A percentile compares a stretch with the other conserved stretches of the same genome.
phyloP scores from a whole-genome alignment of 139 green algal species.

The Parachlorella kessleri region DNA sequence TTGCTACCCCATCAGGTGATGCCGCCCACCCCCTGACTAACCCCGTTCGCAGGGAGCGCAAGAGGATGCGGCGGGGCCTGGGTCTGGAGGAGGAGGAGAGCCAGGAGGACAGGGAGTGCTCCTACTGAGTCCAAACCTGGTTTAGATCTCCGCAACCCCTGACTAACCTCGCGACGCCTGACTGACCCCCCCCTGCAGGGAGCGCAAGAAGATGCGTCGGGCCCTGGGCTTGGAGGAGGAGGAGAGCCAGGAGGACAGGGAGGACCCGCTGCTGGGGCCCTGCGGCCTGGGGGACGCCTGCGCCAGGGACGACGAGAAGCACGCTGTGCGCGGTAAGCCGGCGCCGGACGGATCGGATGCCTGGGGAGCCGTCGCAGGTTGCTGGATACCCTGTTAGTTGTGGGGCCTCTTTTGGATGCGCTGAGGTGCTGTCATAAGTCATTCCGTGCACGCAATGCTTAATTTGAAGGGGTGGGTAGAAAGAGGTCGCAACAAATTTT shows the following conservation, averaged over 20 bases:
- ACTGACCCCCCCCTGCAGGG: slow-evolving; percentile 5
- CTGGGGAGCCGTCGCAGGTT: neutral
- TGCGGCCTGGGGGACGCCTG: slow-evolving; percentile 6
- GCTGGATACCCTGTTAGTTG: no score
- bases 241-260: slow-evolving; percentile 3
- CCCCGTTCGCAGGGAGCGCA: slow-evolving; percentile 28
- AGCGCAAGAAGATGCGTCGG: slow-evolving; percentile 20
- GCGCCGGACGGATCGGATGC: no score
- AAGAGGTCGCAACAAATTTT: no score
- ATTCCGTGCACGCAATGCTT: neutral
- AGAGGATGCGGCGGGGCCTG: slow-evolving; percentile 14
- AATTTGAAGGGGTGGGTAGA: no score
- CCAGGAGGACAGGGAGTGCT: slow-evolving; percentile 5
- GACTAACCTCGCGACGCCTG: no score
- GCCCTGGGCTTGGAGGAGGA: slow-evolving; percentile 14
- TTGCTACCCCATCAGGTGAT: no score
- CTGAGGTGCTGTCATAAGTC: neutral
- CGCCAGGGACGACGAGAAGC: neutral
- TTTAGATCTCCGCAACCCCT: no score
- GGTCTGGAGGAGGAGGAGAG: slow-evolving; percentile 13
- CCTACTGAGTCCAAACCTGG: no score
- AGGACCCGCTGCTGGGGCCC: slow-evolving; percentile 15
- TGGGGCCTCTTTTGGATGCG: neutral
- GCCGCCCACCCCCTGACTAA: no score
- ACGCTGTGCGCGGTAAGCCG: slow-evolving; percentile 3